Evolutionary conservation across 805 yeast species (phyloP).

Genomic region (Metschnikowia corniflorae): DNA sequence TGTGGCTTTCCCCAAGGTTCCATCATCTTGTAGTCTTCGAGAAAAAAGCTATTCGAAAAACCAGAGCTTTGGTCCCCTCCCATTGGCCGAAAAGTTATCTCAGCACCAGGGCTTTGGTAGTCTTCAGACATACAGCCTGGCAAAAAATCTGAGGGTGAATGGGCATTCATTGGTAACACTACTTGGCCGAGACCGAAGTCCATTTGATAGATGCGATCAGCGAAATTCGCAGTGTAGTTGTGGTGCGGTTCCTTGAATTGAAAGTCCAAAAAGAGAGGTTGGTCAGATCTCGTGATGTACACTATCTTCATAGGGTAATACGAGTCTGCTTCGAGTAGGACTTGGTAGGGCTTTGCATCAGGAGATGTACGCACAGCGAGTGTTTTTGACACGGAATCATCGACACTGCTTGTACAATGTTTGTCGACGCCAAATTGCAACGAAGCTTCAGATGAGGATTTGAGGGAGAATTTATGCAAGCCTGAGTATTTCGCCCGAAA

Average conservation of each 20-base stretch:
- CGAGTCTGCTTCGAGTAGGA: slow-evolving; percentile 2
- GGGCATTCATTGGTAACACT: background rate
- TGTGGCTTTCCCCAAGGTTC: too few relatives aligned
- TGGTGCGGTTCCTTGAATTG: slow-evolving; percentile 5
- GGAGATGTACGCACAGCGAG: slow-evolving; percentile 1
- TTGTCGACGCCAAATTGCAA: slow-evolving; percentile 3
- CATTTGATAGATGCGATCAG: background rate
- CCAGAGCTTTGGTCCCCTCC: background rate
- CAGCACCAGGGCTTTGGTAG: background rate
- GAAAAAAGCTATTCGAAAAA: slow-evolving; percentile 1
- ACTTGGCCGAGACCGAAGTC: background rate
- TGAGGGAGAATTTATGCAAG: slow-evolving; percentile 2
- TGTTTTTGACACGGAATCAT: background rate
- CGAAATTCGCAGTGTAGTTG: background rate
- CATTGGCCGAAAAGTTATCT: background rate
- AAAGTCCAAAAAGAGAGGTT: background rate
- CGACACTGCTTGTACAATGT: background rate
- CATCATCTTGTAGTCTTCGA: too few relatives aligned
- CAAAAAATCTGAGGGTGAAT: background rate
- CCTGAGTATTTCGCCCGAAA: slow-evolving; percentile 5
- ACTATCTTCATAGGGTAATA: slow-evolving; percentile 5
- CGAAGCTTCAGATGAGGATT: slow-evolving; percentile 2
- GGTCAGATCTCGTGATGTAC: background rate
- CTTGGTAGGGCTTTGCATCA: background rate
- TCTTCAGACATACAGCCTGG: slow-evolving; percentile 1